These are phyloP conservation scores for Ormosia emarginata DNA, from an alignment of 306 rosid species.

Conservation along the genomic window DNA sequence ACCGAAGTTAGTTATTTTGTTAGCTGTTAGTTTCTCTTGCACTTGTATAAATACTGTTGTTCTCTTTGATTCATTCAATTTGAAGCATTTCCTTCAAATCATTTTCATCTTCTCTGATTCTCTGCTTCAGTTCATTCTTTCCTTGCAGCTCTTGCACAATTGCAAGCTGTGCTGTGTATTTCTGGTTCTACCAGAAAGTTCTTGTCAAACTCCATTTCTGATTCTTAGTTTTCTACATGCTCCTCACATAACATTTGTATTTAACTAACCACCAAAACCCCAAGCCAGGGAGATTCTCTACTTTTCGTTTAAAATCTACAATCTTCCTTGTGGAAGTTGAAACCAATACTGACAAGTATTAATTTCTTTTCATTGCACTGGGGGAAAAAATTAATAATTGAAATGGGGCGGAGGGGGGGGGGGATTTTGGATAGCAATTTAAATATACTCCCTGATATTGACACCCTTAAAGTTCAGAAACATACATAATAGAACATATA, in stretches of 20 bases:
- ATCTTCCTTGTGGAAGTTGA: constrained; percentile 1
- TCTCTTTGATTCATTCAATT: too few relatives aligned
- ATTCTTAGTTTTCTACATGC: too few relatives aligned
- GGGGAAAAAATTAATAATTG: background rate
- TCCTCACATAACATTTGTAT: background rate
- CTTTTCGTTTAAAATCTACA: background rate
- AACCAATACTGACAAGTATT: background rate
- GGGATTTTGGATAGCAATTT: background rate
- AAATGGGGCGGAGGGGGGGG: background rate
- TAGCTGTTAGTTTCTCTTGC: too few relatives aligned
- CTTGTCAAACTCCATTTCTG: too few relatives aligned
- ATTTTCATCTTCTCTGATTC: too few relatives aligned
- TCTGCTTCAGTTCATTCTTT: too few relatives aligned
- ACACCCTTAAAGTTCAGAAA: background rate
- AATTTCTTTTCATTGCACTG: background rate
- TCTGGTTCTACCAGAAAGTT: too few relatives aligned
- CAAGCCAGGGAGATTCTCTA: background rate
- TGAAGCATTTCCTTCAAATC: too few relatives aligned
- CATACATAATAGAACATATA: background rate
- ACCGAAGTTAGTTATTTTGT: too few relatives aligned
- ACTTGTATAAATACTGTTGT: too few relatives aligned
- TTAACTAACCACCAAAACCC: background rate
- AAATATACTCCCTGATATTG: background rate
- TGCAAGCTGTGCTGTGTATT: too few relatives aligned
- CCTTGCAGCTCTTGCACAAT: too few relatives aligned